These are phyloP conservation scores for Umbelopsis vinacea DNA, from an alignment of 192 early-diverging fungal species.

Conservation along the genomic window DNA sequence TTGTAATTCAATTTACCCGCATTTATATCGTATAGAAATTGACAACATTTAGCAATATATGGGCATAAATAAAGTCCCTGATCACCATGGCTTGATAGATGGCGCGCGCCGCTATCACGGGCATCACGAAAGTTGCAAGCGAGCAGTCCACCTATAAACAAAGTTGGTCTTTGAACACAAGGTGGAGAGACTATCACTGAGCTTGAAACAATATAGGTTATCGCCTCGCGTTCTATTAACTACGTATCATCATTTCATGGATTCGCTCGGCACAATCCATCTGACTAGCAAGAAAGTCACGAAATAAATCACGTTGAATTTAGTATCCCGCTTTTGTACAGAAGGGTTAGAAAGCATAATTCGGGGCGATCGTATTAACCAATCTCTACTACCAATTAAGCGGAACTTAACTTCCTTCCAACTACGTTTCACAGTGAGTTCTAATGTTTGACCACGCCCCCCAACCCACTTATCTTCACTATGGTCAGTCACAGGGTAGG, in stretches of 20 bases:
- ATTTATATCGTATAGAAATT: too few relatives aligned
- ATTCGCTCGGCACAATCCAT: too few relatives aligned
- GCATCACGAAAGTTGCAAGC: too few relatives aligned
- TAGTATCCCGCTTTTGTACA: neutral
- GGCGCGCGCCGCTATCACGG: too few relatives aligned
- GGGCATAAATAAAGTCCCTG: constrained; percentile 16
- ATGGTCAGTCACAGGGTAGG: too few relatives aligned
- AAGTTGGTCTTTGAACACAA: neutral
- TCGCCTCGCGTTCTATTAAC: too few relatives aligned
- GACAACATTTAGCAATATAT: neutral
- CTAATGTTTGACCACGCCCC: too few relatives aligned
- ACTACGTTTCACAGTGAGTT: neutral
- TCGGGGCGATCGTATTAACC: neutral
- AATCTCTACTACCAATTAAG: constrained; percentile 1
- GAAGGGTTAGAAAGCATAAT: neutral
- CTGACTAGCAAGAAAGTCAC: neutral
- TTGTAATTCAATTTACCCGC: too few relatives aligned
- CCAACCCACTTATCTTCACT: too few relatives aligned
- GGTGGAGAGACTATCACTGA: neutral
- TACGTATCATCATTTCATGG: too few relatives aligned
- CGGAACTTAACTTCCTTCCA: neutral
- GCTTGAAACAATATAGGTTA: neutral
- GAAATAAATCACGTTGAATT: neutral
- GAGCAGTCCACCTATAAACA: neutral
- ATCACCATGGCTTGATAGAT: neutral